Conservation (phyloP, 495 filamentous ascomycete genomes). For the Parathielavia appendiculata region DNA sequence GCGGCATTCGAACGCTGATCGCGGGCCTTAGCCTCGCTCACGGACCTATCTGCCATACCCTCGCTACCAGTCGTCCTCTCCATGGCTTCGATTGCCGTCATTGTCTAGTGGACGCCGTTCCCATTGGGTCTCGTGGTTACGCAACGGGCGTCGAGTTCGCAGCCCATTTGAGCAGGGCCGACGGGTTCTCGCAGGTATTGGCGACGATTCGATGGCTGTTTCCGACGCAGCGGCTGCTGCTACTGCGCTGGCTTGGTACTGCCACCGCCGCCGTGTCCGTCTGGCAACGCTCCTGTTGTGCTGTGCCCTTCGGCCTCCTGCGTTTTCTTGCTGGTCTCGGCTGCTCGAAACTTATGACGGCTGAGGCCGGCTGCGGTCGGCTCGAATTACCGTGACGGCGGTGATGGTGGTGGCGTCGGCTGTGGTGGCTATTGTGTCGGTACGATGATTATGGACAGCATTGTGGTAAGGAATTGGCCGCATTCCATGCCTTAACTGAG, state of each 20-base stretch:
- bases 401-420: conserved; percentile 5
- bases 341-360: not conserved
- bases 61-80: conserved; percentile 47
- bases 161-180: conserved; percentile 44
- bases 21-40: conserved; percentile 42
- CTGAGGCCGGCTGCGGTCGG: conserved; percentile 10
- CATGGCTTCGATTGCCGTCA: conserved; percentile 41
- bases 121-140: conserved; percentile 49
- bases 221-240: conserved; percentile 24
- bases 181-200: conserved; percentile 45
- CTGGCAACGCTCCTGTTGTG: not conserved
- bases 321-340: not conserved
- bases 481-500: conserved; percentile 6
- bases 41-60: conserved; percentile 46
- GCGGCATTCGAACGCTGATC: conserved; percentile 40
- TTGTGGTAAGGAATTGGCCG: conserved; percentile 13
- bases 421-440: not conserved
- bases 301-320: conserved; percentile 1
- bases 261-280: conserved; percentile 3
- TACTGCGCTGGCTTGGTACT: conserved; percentile 4
- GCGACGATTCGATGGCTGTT: conserved; percentile 31
- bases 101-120: conserved; percentile 36
- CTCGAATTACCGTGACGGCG: conserved; percentile 3
- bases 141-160: conserved; percentile 46
- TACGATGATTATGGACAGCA: not conserved